Conservation (phyloP, 768 basidiomycete species). For the Calocybe indica region DNA sequence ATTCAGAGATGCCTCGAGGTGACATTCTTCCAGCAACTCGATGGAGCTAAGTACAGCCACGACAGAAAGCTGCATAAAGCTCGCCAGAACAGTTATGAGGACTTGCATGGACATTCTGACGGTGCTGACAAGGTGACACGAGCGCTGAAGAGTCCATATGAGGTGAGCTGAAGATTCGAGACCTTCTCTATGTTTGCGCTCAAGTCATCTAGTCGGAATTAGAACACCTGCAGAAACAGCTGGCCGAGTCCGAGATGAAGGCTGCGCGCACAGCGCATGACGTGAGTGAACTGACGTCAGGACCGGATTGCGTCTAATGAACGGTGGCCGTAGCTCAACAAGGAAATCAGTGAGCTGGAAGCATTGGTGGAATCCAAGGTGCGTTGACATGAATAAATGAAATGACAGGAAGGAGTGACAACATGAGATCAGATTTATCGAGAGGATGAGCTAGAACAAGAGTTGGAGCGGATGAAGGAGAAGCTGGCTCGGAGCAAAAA, state of each 20-base stretch:
- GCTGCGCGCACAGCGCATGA: slow-evolving; percentile 63
- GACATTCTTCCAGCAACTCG: too few species aligned
- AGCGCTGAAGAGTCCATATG: slow-evolving; percentile 46
- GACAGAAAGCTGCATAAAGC: too few species aligned
- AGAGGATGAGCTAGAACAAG: slow-evolving; percentile 83
- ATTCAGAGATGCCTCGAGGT: too few species aligned
- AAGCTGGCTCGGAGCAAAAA: slow-evolving; percentile 64
- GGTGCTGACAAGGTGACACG: slow-evolving; percentile 26
- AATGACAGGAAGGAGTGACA: not conserved
- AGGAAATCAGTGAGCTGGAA: slow-evolving; percentile 91
- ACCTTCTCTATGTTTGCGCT: not conserved
- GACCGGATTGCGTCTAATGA: not conserved
- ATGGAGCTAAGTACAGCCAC: too few species aligned
- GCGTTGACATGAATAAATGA: slow-evolving; percentile 1
- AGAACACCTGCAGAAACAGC: slow-evolving; percentile 65
- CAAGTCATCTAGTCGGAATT: slow-evolving; percentile 41
- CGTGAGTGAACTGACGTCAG: slow-evolving; percentile 23
- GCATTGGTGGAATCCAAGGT: slow-evolving; percentile 93
- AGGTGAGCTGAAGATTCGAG: slow-evolving; percentile 29
- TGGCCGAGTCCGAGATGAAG: slow-evolving; percentile 71
- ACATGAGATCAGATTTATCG: slow-evolving; percentile 25
- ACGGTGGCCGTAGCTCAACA: slow-evolving; percentile 57
- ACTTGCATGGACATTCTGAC: slow-evolving; percentile 1
- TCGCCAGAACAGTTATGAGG: too few species aligned
- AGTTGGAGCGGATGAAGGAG: slow-evolving; percentile 71